Base-by-base conservation (phyloP, 2,329 filamentous ascomycete species). In the Thielaviopsis populi region DNA sequence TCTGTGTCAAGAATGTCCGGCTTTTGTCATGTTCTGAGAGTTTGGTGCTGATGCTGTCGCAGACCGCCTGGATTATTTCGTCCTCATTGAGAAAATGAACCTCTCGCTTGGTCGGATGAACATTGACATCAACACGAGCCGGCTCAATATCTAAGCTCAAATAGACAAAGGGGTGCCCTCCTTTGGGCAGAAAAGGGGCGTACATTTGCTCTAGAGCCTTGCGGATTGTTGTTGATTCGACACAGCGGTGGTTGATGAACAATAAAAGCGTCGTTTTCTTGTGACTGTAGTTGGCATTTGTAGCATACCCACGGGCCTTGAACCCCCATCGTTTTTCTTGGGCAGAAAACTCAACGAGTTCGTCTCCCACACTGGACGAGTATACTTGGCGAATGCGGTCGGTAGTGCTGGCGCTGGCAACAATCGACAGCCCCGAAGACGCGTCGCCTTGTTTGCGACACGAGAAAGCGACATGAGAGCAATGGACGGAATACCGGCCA, bases 51-150 rank as follows among this genome's bases (percentile, higher is more conserved):
- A 99, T 87, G 62, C 88, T 83, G 66, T 86, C 83, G 75, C 91
- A 96, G 3, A 99, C 85, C 15, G 83, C 81, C 68, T 94, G 88
- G 58, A 94, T 87, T 56, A 99, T 95, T 69, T 99, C 94, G 68
- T 99, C 94, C 72, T 99, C 94, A 67, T 97, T 96, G 24, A 99
- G 79, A 69, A 99, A 97, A 70, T 97, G 94, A 22, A 99, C 94
- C 72, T 99, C 92, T 61, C 90, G 82, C 73, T 99, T 99, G 0
- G 94, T 99, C 0, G 94, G 94, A 73, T 99, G 94, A 0, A 99
- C 88, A 69, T 99, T 99, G 71, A 99, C 95, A 73, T 99, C 94
- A 3, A 99, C 90, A 62, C 92, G 81, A 30, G 87, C 84, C 1
- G 94, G 92, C 69, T 97, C 91, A 65, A 99, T 95, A 66, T 96